Conservation (phyloP, 352 stramenopile species). For the Elongisporangium senticosum region DNA sequence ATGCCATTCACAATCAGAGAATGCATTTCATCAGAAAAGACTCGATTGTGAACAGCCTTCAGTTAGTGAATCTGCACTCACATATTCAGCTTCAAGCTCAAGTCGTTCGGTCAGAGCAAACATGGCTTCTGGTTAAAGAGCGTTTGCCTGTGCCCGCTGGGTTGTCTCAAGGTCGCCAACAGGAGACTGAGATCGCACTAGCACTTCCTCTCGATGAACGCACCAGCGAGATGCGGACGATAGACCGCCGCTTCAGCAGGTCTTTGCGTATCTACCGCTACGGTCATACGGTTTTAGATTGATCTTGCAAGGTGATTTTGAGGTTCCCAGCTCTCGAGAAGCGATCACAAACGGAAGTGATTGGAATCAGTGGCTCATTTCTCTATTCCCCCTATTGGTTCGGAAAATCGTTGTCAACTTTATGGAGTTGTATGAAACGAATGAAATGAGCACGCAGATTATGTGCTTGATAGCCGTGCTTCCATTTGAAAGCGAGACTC, state of each 20-base stretch:
- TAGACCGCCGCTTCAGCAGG: constrained; percentile 54
- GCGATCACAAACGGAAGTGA: constrained; percentile 76
- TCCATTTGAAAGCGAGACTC: constrained; percentile 64
- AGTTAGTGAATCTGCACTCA: neutral
- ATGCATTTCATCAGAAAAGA: constrained; percentile 42
- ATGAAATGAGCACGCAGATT: constrained; percentile 15
- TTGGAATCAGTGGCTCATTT: constrained; percentile 87
- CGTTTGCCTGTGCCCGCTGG: constrained; percentile 18
- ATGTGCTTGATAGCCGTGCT: constrained; percentile 42
- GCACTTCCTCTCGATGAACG: constrained; percentile 34
- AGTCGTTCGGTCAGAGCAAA: constrained; percentile 19
- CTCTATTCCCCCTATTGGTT: constrained; percentile 58
- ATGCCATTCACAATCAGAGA: constrained; percentile 24
- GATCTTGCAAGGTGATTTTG: constrained; percentile 85
- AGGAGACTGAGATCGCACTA: constrained; percentile 50
- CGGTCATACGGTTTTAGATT: constrained; percentile 80
- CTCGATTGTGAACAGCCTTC: constrained; percentile 5
- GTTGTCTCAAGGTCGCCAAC: constrained; percentile 11
- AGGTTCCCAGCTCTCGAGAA: constrained; percentile 81
- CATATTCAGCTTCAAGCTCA: neutral
- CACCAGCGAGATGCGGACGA: constrained; percentile 4
- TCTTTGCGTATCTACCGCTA: constrained; percentile 82
- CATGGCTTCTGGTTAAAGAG: constrained; percentile 59
- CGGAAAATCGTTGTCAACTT: constrained; percentile 12
- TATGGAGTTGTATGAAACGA: constrained; percentile 1